Evolutionary conservation across 495 filamentous ascomycete genomes (phyloP).

Genomic region (Aspergillus carlsbadensis): DNA sequence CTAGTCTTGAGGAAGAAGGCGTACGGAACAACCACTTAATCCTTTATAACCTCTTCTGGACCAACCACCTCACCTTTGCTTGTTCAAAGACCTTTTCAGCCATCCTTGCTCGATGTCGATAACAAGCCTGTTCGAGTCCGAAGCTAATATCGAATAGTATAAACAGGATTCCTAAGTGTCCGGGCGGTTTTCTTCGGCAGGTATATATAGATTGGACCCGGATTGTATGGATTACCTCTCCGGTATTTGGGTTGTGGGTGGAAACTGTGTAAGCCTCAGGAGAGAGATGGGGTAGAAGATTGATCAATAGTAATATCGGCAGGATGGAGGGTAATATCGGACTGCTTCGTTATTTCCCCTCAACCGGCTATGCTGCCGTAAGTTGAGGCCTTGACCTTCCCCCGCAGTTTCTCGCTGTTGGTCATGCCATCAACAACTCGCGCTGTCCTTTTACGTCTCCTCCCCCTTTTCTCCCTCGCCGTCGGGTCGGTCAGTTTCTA

Average conservation of each 20-base stretch:
- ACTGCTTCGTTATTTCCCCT: neutral
- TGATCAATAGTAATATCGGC: neutral
- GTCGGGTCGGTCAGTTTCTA: conserved; percentile 3
- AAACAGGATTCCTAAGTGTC: no score
- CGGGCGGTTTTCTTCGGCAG: no score
- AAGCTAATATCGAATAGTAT: no score
- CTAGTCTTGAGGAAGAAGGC: no score
- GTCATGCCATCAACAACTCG: conserved; percentile 8
- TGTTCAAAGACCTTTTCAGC: no score
- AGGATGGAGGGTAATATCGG: neutral
- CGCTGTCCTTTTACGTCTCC: conserved; percentile 1
- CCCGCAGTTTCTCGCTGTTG: conserved; percentile 1
- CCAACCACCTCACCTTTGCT: no score
- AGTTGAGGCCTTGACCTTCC: conserved; percentile 8
- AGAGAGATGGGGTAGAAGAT: neutral
- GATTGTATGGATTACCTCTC: no score
- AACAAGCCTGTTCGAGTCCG: no score
- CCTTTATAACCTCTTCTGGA: no score
- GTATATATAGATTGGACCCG: no score
- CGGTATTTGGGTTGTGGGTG: no score
- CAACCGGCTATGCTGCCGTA: conserved; percentile 5
- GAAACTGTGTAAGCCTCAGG: no score
- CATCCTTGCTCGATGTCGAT: neutral
- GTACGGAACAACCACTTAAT: neutral
- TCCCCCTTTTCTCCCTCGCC: neutral